phyloP scores from a whole-genome alignment of 345 rosid species.

The Rhodomyrtus tomentosa region DNA sequence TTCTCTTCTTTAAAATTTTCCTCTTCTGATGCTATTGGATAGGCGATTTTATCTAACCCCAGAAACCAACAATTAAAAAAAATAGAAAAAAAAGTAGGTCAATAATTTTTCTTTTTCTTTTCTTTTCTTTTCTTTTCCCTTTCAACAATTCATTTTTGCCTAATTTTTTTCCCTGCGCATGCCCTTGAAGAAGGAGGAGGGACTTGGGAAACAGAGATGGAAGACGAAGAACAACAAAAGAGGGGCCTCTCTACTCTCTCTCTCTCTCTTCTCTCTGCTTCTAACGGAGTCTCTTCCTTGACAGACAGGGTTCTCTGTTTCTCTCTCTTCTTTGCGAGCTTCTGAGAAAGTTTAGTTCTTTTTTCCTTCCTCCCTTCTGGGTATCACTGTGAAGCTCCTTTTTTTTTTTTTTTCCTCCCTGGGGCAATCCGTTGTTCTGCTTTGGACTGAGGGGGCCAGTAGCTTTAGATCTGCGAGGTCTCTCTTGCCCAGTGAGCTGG shows the following conservation, averaged over 20 bases:
- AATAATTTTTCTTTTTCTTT: not conserved
- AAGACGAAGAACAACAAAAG: slow-evolving; percentile 3
- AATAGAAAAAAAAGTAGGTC: not conserved
- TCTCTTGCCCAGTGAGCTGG: not conserved
- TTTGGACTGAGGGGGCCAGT: not conserved
- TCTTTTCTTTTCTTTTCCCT: not conserved
- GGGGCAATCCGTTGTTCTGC: not conserved
- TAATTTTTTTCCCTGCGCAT: not conserved
- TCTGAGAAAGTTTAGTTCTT: not conserved
- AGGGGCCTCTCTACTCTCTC: not conserved
- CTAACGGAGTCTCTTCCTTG: not conserved
- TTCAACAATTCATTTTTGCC: not conserved
- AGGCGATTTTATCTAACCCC: slow-evolving; percentile 27
- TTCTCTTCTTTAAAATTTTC: slow-evolving; percentile 5
- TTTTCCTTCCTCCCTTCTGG: not conserved
- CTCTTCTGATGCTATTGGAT: slow-evolving; percentile 22
- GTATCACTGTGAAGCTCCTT: not conserved
- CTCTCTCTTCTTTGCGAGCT: not conserved
- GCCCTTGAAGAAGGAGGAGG: not conserved
- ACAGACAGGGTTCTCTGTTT: not conserved
- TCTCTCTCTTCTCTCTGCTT: not conserved
- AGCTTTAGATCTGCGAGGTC: slow-evolving; percentile 27
- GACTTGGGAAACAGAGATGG: slow-evolving; percentile 7
- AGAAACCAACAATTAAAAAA: too few species aligned
- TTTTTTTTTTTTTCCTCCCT: not conserved